These are phyloP conservation scores for Ophiocordyceps unilateralis DNA, from an alignment of 2,329 filamentous ascomycete species.

Conservation along the genomic window DNA sequence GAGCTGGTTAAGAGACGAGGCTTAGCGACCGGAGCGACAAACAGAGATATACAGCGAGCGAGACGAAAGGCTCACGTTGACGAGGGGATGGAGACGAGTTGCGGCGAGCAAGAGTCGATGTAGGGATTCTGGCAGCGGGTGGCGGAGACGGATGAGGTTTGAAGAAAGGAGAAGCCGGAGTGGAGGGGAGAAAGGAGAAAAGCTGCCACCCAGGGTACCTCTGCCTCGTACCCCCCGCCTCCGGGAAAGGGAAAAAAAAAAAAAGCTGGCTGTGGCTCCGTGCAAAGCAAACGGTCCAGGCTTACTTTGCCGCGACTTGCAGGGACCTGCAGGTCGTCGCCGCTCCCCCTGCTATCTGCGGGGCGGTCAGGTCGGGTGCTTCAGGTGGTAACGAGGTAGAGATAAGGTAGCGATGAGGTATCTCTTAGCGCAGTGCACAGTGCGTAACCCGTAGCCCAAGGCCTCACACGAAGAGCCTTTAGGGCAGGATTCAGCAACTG, in stretches of 20 bases:
- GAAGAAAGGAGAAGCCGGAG: slow-evolving; percentile 14
- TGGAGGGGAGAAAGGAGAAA: slow-evolving; percentile 15
- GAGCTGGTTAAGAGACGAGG: slow-evolving; percentile 10
- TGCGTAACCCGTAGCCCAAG: neutral
- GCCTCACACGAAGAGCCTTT: too few species aligned
- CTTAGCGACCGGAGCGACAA: neutral
- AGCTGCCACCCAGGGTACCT: slow-evolving; percentile 1
- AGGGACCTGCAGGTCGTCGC: neutral
- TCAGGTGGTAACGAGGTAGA: neutral
- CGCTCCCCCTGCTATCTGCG: too few species aligned
- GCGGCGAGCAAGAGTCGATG: slow-evolving; percentile 5
- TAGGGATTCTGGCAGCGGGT: slow-evolving; percentile 5
- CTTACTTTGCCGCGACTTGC: neutral
- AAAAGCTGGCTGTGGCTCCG: neutral
- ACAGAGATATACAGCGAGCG: neutral
- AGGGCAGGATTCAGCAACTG: too few species aligned
- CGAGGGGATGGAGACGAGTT: slow-evolving; percentile 4
- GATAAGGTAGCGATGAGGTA: neutral
- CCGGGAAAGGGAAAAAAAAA: neutral
- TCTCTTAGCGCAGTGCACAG: neutral
- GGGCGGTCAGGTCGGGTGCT: too few species aligned
- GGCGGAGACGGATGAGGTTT: slow-evolving; percentile 8
- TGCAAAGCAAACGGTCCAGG: neutral
- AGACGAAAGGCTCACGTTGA: slow-evolving; percentile 3
- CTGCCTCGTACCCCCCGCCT: too few species aligned